A percentile compares a stretch with the other conserved stretches of the same genome.
Evolutionary conservation across 2,329 filamentous ascomycete genomes (phyloP).

Genomic region (Pyricularia sp.): DNA sequence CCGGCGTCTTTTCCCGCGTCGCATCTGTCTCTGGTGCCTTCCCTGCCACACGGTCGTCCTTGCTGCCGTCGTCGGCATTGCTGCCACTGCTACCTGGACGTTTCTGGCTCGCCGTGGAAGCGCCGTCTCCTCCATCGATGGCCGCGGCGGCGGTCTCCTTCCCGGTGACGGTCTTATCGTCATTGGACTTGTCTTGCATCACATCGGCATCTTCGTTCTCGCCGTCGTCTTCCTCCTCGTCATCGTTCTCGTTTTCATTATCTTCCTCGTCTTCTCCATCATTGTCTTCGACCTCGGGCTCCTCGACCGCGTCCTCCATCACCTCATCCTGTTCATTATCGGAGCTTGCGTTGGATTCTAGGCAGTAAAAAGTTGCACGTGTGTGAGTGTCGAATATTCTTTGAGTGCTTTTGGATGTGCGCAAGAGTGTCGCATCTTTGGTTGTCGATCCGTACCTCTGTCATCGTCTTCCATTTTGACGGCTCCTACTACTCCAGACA

Average conservation of each 20-base stretch:
- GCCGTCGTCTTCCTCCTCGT: constrained; percentile 16
- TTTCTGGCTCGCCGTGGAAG: not conserved
- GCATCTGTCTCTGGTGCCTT: not conserved
- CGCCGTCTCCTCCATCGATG: not conserved
- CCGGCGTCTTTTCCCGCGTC: not conserved
- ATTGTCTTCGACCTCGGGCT: constrained; percentile 29
- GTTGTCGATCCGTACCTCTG: constrained; percentile 11
- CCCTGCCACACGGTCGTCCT: not conserved
- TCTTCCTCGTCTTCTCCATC: constrained; percentile 27
- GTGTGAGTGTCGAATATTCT: not conserved
- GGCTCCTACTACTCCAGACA: not conserved
- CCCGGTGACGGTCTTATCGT: constrained; percentile 3
- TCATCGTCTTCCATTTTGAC: constrained; percentile 17
- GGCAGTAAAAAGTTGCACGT: not conserved
- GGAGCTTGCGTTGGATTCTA: constrained; percentile 28
- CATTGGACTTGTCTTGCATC: constrained; percentile 2
- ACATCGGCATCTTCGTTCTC: constrained; percentile 8
- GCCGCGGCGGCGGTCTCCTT: not conserved
- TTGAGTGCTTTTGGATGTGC: not conserved
- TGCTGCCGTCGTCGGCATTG: not conserved
- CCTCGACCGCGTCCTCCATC: constrained; percentile 35
- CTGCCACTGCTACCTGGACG: not conserved
- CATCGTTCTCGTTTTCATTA: constrained; percentile 16
- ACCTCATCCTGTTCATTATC: constrained; percentile 43
- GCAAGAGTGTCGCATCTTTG: not conserved